phyloP scores from a whole-genome alignment of 352 stramenopile species.

The Thraustochytrium sp. region DNA sequence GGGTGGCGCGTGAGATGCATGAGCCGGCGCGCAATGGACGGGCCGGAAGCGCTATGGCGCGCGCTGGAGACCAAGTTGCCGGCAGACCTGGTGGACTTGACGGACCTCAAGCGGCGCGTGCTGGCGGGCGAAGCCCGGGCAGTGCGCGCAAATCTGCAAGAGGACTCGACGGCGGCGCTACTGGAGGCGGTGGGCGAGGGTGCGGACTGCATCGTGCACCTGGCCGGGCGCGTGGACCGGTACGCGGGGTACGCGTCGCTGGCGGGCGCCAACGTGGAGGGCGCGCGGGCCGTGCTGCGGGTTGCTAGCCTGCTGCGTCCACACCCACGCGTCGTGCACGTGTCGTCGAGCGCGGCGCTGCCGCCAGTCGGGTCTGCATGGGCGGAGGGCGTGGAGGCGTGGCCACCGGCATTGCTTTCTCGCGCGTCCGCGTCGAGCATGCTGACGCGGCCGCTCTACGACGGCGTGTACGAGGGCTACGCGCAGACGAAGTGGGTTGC shows the following conservation, averaged over 20 bases:
- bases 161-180: neutral
- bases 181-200: neutral
- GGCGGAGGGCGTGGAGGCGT: neutral
- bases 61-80: too few species aligned
- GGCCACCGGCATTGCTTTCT: neutral
- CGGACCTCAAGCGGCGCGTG: too few species aligned
- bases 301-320: slow-evolving; percentile 59
- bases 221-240: neutral
- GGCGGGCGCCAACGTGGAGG: slow-evolving; percentile 67
- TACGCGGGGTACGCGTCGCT: slow-evolving; percentile 55
- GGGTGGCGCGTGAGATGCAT: neutral
- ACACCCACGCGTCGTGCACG: slow-evolving; percentile 68
- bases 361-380: slow-evolving; percentile 46
- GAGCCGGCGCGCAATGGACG: neutral
- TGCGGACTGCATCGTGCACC: neutral
- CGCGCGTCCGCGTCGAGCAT: neutral
- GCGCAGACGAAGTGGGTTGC: slow-evolving; percentile 72
- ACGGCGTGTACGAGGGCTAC: slow-evolving; percentile 63
- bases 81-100: too few species aligned
- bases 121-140: too few species aligned
- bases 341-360: slow-evolving; percentile 71
- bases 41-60: neutral
- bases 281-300: slow-evolving; percentile 67
- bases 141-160: neutral
- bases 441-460: slow-evolving; percentile 40